Conservation (phyloP, 2,329 filamentous ascomycete species). For the Alternaria incomplexa region DNA sequence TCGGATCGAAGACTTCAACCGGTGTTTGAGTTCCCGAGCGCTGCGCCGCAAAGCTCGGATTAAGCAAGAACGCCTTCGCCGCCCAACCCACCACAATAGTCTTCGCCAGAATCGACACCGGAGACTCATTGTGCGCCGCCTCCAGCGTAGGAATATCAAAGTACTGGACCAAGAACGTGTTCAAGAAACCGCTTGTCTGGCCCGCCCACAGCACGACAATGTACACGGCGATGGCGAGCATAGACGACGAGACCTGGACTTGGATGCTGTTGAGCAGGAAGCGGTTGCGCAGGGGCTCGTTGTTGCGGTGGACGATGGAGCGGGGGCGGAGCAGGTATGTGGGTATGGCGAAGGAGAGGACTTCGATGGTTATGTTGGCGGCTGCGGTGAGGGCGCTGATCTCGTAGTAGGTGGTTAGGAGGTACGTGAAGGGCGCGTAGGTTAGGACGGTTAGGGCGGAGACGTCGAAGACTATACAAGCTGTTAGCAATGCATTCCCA, state of each 20-base stretch:
- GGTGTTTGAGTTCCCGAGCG: slow-evolving; percentile 39
- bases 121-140: slow-evolving; percentile 68
- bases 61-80: slow-evolving; percentile 78
- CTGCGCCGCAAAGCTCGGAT: slow-evolving; percentile 65
- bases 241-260: slow-evolving; percentile 63
- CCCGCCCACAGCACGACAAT: slow-evolving; percentile 73
- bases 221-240: slow-evolving; percentile 76
- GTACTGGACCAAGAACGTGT: slow-evolving; percentile 72
- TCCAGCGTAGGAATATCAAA: slow-evolving; percentile 75
- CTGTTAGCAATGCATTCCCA: slow-evolving; percentile 6
- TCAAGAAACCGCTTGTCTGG: slow-evolving; percentile 70
- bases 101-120: slow-evolving; percentile 54
- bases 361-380: slow-evolving; percentile 69
- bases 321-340: slow-evolving; percentile 76
- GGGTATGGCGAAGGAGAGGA: slow-evolving; percentile 72
- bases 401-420: slow-evolving; percentile 79
- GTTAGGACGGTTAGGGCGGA: slow-evolving; percentile 64
- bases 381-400: slow-evolving; percentile 67
- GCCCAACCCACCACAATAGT: slow-evolving; percentile 74
- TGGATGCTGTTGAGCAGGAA: slow-evolving; percentile 48
- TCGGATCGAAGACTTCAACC: slow-evolving; percentile 66
- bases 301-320: slow-evolving; percentile 67
- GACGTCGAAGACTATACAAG: slow-evolving; percentile 47
- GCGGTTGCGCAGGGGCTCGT: slow-evolving; percentile 52
- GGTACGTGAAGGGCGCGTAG: slow-evolving; percentile 76